Conservation (phyloP, 371 early-diverging fungal genomes). For the Rhizopus microsporus region DNA sequence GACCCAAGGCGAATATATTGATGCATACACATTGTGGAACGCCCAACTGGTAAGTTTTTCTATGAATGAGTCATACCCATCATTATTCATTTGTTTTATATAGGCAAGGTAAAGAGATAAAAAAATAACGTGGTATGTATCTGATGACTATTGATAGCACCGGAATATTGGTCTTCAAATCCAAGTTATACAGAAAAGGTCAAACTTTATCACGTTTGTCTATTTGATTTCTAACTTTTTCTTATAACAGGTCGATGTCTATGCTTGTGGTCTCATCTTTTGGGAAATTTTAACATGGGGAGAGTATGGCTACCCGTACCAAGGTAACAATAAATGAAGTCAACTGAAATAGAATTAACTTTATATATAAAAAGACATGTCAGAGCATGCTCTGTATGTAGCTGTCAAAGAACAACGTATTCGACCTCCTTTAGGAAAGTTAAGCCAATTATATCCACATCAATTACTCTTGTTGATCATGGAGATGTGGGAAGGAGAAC, state of each 20-base stretch:
- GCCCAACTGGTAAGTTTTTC: slow-evolving; percentile 69
- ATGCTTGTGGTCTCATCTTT: slow-evolving; percentile 76
- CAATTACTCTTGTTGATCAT: slow-evolving; percentile 62
- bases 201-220: background rate
- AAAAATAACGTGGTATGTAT: background rate
- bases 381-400: slow-evolving; percentile 42
- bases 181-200: slow-evolving; percentile 73
- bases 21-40: slow-evolving; percentile 79
- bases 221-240: background rate
- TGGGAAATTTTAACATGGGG: slow-evolving; percentile 84
- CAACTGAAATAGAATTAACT: too few species aligned
- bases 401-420: slow-evolving; percentile 61
- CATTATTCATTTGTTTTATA: background rate
- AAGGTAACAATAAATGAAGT: slow-evolving; percentile 51
- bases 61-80: background rate
- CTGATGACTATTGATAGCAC: slow-evolving; percentile 46
- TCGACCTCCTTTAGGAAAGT: slow-evolving; percentile 61
- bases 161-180: slow-evolving; percentile 73
- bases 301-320: slow-evolving; percentile 72
- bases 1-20: slow-evolving; percentile 64
- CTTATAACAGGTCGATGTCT: slow-evolving; percentile 50
- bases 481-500: slow-evolving; percentile 76
- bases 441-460: slow-evolving; percentile 57
- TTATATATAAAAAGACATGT: slow-evolving; percentile 9
- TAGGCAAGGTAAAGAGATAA: slow-evolving; percentile 17